Evolutionary conservation across 139 green algal genomes (phyloP), one percentile per base, ranked within the genome.

Genomic region (Spirogloea muscicola): DNA sequence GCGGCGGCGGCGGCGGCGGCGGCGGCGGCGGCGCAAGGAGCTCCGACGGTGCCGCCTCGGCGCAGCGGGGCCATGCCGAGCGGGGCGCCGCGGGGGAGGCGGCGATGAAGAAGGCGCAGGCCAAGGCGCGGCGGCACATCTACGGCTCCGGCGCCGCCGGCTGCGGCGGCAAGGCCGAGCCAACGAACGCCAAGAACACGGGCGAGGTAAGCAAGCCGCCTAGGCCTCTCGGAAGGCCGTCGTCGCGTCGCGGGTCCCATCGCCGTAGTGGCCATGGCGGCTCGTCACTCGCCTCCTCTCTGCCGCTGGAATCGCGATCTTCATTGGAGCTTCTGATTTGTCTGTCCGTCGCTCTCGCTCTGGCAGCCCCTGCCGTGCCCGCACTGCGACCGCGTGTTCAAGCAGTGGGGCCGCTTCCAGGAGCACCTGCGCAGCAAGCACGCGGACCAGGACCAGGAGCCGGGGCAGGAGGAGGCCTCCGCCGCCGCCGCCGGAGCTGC

Each of bases 361-460:
- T 55, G 21, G 70, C 74, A 82, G 66, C 72, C 72, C 18, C 27
- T 83, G 1, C 43, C 62, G 39, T 84, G 78, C 46, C 78, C 78
- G n/a, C 78, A 58, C 64, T 84, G 78, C 55, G 78, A 84, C 9
- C 49, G 74, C 33, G 76, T 82, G 13, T 84, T 77, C 74, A 84
- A 84, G 65, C 78, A 84, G 61, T 64, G 77, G 38, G 78, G 78
- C 25, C 51, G 78, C 5, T 49, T 84, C 29, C 82, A 83, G 72
- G 75, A 82, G 13, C 75, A 82, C 70, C 33, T 82, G 16, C 81
- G 81, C 70, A 70, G 31, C 49, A 84, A 82, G 70, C 75, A 82
- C 58, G 55, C 75, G 1, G 75, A 61, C 37, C 3, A 76, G 31
- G 64, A 44, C 21, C 46, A 42, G n/a, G 67, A 18, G 57, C n/a